phyloP scores from a whole-genome alignment of 352 stramenopile species.

The Hyaloperonospora brassicae region DNA sequence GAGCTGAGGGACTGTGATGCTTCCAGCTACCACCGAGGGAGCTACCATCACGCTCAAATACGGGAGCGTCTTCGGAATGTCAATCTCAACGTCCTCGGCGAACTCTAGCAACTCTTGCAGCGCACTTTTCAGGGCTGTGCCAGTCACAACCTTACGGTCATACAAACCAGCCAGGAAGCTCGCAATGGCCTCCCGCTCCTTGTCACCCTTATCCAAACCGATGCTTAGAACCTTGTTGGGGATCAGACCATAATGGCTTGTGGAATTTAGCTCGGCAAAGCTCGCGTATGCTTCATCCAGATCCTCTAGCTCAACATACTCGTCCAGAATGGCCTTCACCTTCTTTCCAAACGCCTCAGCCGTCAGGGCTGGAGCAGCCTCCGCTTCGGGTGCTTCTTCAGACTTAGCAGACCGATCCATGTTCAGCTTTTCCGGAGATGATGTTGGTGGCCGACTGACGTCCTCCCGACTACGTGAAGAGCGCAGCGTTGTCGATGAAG shows the following conservation, averaged over 20 bases:
- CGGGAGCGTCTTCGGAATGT: slow-evolving; percentile 61
- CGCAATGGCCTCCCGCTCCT: slow-evolving; percentile 48
- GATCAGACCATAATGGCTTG: slow-evolving; percentile 41
- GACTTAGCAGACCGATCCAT: slow-evolving; percentile 11
- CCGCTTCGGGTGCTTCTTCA: slow-evolving; percentile 15
- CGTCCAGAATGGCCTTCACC: slow-evolving; percentile 70
- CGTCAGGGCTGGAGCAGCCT: slow-evolving; percentile 24
- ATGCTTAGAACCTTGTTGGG: slow-evolving; percentile 50
- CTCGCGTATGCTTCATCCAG: slow-evolving; percentile 60
- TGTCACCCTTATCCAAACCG: slow-evolving; percentile 60
- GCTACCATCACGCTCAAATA: slow-evolving; percentile 73
- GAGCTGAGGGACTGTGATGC: slow-evolving; percentile 34
- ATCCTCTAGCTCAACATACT: slow-evolving; percentile 83
- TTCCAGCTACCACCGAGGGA: slow-evolving; percentile 39
- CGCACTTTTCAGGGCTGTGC: slow-evolving; percentile 28
- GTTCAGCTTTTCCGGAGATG: slow-evolving; percentile 23
- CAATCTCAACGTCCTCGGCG: slow-evolving; percentile 73
- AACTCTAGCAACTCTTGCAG: slow-evolving; percentile 63
- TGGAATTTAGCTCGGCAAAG: slow-evolving; percentile 50
- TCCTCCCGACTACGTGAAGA: slow-evolving; percentile 19
- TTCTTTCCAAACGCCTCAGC: slow-evolving; percentile 77
- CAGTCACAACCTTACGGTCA: slow-evolving; percentile 41
- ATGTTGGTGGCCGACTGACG: slow-evolving; percentile 32
- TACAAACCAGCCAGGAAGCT: slow-evolving; percentile 47
- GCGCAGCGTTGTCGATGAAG: slow-evolving; percentile 29